phyloP scores from a whole-genome alignment of 805 yeast genomes.

The Myxozyma kluyveri region DNA sequence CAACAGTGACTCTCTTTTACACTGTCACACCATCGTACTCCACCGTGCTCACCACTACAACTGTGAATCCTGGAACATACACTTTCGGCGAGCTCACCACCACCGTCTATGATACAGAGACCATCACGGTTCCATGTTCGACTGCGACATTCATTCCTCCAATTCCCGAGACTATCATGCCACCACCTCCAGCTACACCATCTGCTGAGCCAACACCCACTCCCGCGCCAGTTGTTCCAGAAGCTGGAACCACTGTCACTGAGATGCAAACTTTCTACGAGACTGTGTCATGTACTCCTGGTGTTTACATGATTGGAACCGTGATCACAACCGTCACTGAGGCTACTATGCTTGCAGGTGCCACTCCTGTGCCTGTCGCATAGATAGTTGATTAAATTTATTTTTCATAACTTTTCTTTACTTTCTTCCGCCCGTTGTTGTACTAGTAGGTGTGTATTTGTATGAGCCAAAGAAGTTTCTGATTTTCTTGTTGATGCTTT shows the following conservation, averaged over 20 bases:
- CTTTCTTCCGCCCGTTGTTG: not conserved
- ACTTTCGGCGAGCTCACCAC: slow-evolving; percentile 12
- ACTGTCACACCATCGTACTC: slow-evolving; percentile 22
- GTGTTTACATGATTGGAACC: slow-evolving; percentile 11
- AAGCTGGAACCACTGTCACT: slow-evolving; percentile 1
- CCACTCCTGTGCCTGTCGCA: slow-evolving; percentile 50
- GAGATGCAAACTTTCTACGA: slow-evolving; percentile 10
- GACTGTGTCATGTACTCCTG: slow-evolving; percentile 20
- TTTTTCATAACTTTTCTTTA: not conserved
- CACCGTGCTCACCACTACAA: slow-evolving; percentile 15
- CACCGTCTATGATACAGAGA: slow-evolving; percentile 14
- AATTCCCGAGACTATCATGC: not conserved
- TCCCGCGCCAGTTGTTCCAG: slow-evolving; percentile 2
- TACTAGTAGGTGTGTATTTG: not conserved
- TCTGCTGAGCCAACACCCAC: not conserved
- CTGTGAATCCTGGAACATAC: slow-evolving; percentile 17
- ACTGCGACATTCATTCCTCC: slow-evolving; percentile 11
- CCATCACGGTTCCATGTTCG: slow-evolving; percentile 18
- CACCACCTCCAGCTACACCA: not conserved
- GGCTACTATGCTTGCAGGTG: slow-evolving; percentile 34
- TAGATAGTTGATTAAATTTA: too few species aligned
- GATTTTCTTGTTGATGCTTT: too few species aligned
- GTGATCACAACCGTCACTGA: slow-evolving; percentile 18
- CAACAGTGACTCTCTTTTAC: slow-evolving; percentile 18
- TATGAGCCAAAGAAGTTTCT: too few species aligned